phyloP scores from a whole-genome alignment of 2,329 filamentous ascomycete genomes.

The Ilyonectria sp. region DNA sequence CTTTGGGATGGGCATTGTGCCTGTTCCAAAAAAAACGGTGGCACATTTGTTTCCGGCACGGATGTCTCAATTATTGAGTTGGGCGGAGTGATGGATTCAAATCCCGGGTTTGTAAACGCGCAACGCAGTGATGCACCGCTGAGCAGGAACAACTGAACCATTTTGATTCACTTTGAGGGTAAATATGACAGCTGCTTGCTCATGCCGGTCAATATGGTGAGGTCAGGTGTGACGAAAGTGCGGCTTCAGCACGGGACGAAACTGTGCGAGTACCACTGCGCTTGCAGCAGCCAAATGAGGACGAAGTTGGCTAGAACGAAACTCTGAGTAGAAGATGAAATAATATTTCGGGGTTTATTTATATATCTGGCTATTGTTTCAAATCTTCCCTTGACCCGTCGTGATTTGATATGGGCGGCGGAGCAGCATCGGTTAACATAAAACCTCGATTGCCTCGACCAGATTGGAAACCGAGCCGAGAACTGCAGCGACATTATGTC shows the following conservation, averaged over 20 bases:
- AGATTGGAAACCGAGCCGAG: background rate
- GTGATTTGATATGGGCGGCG: too few relatives aligned
- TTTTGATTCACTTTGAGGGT: background rate
- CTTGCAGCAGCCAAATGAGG: too few relatives aligned
- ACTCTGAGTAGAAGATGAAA: too few relatives aligned
- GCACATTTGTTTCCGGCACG: background rate
- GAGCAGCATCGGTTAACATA: too few relatives aligned
- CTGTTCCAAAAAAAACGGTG: background rate
- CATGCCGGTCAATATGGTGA: background rate
- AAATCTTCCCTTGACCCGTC: too few relatives aligned
- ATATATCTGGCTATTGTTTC: too few relatives aligned
- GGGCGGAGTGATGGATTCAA: background rate
- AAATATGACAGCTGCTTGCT: background rate
- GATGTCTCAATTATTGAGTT: background rate
- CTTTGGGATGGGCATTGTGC: background rate
- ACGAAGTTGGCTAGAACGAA: too few relatives aligned
- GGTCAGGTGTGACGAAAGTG: too few relatives aligned
- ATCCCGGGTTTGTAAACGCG: background rate
- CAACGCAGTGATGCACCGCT: background rate
- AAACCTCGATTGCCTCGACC: background rate
- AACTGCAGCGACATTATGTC: background rate
- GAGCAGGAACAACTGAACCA: background rate
- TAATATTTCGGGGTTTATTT: too few relatives aligned
- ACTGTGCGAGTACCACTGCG: too few relatives aligned
- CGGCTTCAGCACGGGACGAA: too few relatives aligned